phyloP scores from a whole-genome alignment of 768 basidiomycete species.

The Tricholoma terreum region DNA sequence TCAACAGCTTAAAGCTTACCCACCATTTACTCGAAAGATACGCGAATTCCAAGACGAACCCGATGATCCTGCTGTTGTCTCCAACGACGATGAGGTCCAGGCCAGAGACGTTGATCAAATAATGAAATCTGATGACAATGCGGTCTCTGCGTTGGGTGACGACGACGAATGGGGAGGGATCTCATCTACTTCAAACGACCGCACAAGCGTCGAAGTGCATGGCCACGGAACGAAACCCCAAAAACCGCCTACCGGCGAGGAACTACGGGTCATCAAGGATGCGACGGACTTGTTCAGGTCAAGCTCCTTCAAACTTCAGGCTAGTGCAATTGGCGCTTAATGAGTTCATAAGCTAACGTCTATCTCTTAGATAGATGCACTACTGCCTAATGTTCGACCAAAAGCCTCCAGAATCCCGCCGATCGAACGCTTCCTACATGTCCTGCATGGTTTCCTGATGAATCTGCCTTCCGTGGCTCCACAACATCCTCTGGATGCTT shows the following conservation, averaged over 20 bases:
- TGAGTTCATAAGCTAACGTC: slow-evolving; percentile 6
- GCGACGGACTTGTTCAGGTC: slow-evolving; percentile 74
- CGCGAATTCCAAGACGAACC: slow-evolving; percentile 11
- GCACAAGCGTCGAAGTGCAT: slow-evolving; percentile 5
- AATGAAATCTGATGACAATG: slow-evolving; percentile 10
- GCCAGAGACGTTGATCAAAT: slow-evolving; percentile 6
- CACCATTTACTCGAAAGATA: slow-evolving; percentile 2
- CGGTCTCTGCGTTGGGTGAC: slow-evolving; percentile 11
- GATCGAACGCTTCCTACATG: slow-evolving; percentile 65
- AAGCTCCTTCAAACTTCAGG: slow-evolving; percentile 83
- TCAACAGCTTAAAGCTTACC: neutral
- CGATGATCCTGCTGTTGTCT: slow-evolving; percentile 1
- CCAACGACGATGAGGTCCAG: slow-evolving; percentile 9
- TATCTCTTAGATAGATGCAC: slow-evolving; percentile 63
- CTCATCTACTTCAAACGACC: slow-evolving; percentile 2
- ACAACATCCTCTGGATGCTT: slow-evolving; percentile 65
- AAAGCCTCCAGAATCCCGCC: slow-evolving; percentile 53
- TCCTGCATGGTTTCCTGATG: slow-evolving; percentile 64
- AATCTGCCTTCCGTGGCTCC: slow-evolving; percentile 55
- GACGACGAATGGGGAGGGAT: slow-evolving; percentile 30
- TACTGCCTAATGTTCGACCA: slow-evolving; percentile 74
- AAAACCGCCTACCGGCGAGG: slow-evolving; percentile 65
- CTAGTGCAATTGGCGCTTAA: slow-evolving; percentile 22
- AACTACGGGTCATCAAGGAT: slow-evolving; percentile 70
- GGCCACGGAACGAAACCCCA: slow-evolving; percentile 30